These are phyloP conservation scores for Rubia occidens DNA, from an alignment of 305 asterid genomes.

Conservation along the genomic window DNA sequence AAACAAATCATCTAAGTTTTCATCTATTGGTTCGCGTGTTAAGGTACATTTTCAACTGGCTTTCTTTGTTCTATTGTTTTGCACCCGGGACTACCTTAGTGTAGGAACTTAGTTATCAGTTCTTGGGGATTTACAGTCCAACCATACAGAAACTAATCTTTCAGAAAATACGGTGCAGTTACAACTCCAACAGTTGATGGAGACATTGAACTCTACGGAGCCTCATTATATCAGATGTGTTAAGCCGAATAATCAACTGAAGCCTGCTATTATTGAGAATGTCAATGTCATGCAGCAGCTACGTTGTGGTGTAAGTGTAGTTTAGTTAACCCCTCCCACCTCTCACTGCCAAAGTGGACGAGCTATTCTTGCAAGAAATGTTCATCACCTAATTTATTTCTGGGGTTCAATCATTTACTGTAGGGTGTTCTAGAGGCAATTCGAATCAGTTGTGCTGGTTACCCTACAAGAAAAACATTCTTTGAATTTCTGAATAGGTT, in stretches of 20 bases:
- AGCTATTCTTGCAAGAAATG: constrained; percentile 15
- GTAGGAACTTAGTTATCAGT: neutral
- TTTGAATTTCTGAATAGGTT: constrained; percentile 75
- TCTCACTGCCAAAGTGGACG: neutral
- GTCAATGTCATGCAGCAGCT: constrained; percentile 80
- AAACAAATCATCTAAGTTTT: constrained; percentile 79
- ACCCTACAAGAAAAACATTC: constrained; percentile 50
- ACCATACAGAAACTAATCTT: constrained; percentile 25
- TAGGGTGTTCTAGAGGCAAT: constrained; percentile 96
- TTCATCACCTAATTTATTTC: constrained; percentile 15
- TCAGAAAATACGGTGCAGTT: constrained; percentile 39
- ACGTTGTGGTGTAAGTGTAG: constrained; percentile 88
- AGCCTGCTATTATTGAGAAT: constrained; percentile 86
- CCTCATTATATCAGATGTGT: constrained; percentile 96
- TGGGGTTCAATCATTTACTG: constrained; percentile 16
- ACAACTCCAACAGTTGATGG: constrained; percentile 94
- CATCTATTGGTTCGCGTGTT: constrained; percentile 93
- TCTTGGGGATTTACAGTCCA: neutral
- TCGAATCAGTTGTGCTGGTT: constrained; percentile 94
- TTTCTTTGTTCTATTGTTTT: constrained; percentile 5
- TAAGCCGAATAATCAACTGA: constrained; percentile 61
- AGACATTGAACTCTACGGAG: constrained; percentile 76
- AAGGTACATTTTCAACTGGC: constrained; percentile 38
- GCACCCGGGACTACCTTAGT: constrained; percentile 9
- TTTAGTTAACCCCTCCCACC: neutral